These are phyloP conservation scores for Lodderomyces margitis DNA, from an alignment of 1,139 yeast genomes.

Conservation along the genomic window DNA sequence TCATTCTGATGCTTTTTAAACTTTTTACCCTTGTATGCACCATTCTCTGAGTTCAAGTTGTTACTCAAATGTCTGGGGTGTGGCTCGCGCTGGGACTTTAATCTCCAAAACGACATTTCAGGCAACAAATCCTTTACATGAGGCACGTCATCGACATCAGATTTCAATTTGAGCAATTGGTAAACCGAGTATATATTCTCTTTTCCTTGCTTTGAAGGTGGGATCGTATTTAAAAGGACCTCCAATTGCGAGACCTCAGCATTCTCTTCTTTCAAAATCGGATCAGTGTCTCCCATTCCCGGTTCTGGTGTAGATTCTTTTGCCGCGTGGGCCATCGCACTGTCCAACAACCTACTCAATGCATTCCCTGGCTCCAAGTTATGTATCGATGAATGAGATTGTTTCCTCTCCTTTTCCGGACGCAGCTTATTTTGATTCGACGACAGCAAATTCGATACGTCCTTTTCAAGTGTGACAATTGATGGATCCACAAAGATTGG, in stretches of 20 bases:
- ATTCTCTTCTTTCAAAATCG: not conserved
- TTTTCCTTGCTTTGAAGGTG: conserved; percentile 15
- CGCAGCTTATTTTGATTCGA: conserved; percentile 9
- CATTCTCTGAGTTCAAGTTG: conserved; percentile 7
- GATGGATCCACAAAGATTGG: conserved; percentile 36
- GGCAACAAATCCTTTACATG: conserved; percentile 36
- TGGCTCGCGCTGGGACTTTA: conserved; percentile 12
- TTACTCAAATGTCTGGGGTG: conserved; percentile 2
- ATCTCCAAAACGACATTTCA: conserved; percentile 43
- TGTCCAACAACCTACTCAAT: conserved; percentile 41
- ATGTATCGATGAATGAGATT: conserved; percentile 10
- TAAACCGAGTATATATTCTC: conserved; percentile 38
- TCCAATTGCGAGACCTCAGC: conserved; percentile 1
- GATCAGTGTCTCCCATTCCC: not conserved
- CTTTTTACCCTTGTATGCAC: conserved; percentile 7
- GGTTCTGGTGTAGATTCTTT: conserved; percentile 45
- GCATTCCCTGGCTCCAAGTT: conserved; percentile 35
- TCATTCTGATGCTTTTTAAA: conserved; percentile 21
- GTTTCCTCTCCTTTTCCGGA: conserved; percentile 2
- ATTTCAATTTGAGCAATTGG: conserved; percentile 31
- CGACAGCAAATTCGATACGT: conserved; percentile 7
- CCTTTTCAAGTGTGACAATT: conserved; percentile 22
- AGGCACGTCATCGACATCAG: conserved; percentile 32
- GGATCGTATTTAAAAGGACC: conserved; percentile 13
- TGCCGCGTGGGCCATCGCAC: conserved; percentile 50